These are phyloP conservation scores for Pinus tabuliformis DNA, from an alignment of 75 land plant species.

Conservation along the genomic window DNA sequence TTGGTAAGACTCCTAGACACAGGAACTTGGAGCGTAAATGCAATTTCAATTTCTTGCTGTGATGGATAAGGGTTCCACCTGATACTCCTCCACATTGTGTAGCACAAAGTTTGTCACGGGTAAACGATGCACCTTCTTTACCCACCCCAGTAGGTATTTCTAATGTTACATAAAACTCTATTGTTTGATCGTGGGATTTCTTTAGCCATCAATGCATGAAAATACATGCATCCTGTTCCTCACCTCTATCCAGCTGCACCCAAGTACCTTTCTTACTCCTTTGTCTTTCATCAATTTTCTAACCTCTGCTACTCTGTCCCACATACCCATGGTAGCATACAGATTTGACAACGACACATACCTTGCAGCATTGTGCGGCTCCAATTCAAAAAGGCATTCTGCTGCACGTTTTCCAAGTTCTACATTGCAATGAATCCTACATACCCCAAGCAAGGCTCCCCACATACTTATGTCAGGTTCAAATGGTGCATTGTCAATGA, in stretches of 20 bases:
- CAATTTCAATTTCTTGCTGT: too few relatives aligned
- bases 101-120: too few relatives aligned
- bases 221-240: constrained; percentile 12
- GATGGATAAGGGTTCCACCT: too few relatives aligned
- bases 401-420: constrained; percentile 17
- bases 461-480: constrained; percentile 13
- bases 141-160: background rate
- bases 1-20: too few relatives aligned
- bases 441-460: constrained; percentile 22
- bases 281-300: constrained; percentile 15
- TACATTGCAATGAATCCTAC: constrained; percentile 13
- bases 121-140: too few relatives aligned
- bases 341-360: constrained; percentile 15
- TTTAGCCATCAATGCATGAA: constrained; percentile 1
- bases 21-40: too few relatives aligned
- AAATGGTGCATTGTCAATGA: constrained; percentile 11
- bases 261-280: constrained; percentile 10
- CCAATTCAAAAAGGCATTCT: constrained; percentile 10
- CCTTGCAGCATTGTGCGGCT: constrained; percentile 10
- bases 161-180: background rate
- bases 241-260: constrained; percentile 23
- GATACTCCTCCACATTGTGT: too few relatives aligned
- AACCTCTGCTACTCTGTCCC: constrained; percentile 5
- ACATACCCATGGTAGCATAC: constrained; percentile 16
- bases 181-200: background rate